Percentiles rank a stretch among this genome's conserved stretches.
These are phyloP conservation scores for Ophiocordyceps polyrhachis-furcata DNA, from an alignment of 2,329 filamentous ascomycete species.

Conservation along the genomic window DNA sequence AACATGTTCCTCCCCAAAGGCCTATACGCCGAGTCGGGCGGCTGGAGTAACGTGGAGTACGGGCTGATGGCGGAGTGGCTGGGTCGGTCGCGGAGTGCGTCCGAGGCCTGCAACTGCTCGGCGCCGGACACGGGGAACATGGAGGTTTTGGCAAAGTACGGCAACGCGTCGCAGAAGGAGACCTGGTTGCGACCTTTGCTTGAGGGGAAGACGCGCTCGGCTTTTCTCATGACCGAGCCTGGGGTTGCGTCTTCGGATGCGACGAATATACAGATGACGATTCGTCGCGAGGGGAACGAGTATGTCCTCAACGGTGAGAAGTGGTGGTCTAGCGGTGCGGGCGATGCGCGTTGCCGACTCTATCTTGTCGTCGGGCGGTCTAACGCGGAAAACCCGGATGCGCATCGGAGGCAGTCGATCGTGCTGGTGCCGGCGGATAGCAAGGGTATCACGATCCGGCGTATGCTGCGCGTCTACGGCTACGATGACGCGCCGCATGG, in stretches of 20 bases:
- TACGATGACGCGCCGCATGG: conserved; percentile 98
- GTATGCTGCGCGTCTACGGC: conserved; percentile 86
- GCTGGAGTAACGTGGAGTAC: conserved; percentile 91
- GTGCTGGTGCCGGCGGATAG: conserved; percentile 67
- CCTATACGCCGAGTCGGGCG: conserved; percentile 88
- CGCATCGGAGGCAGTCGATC: conserved; percentile 85
- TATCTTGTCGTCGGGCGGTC: conserved; percentile 97
- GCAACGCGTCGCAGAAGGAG: conserved; percentile 67
- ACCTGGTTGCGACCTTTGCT: conserved; percentile 68
- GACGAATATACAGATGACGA: conserved; percentile 75
- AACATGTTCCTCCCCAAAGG: conserved; percentile 95
- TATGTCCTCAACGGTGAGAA: conserved; percentile 92
- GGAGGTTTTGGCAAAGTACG: conserved; percentile 87
- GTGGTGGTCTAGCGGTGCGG: conserved; percentile 98
- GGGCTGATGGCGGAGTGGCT: conserved; percentile 94
- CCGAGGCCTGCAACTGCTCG: conserved; percentile 76
- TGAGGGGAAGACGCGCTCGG: conserved; percentile 70
- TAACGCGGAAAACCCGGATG: conserved; percentile 53
- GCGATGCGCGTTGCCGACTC: conserved; percentile 77
- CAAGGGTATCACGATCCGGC: conserved; percentile 76
- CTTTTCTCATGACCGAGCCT: conserved; percentile 89
- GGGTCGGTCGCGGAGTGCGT: conserved; percentile 67
- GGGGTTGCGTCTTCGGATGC: conserved; percentile 80
- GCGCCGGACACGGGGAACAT: conserved; percentile 91
- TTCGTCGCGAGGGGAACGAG: conserved; percentile 65